These are phyloP conservation scores for Kwoniella pini DNA, from an alignment of 768 basidiomycete genomes.

Conservation along the genomic window DNA sequence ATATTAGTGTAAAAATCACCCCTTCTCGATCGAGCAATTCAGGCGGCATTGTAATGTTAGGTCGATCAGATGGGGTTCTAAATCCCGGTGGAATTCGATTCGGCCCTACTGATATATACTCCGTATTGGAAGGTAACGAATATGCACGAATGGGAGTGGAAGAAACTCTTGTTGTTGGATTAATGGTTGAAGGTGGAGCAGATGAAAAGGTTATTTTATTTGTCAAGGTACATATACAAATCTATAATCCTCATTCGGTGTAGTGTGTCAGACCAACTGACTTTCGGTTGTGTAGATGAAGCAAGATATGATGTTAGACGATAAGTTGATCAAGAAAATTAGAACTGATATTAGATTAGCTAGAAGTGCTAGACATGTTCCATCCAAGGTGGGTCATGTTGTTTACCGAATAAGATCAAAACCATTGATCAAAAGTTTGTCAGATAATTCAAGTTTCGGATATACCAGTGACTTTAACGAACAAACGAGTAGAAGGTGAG, in stretches of 20 bases:
- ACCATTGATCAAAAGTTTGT: too few relatives aligned
- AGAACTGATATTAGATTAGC: conserved; percentile 64
- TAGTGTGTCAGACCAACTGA: too few relatives aligned
- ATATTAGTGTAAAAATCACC: conserved; percentile 64
- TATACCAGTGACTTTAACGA: conserved; percentile 77
- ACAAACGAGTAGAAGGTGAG: conserved; percentile 73
- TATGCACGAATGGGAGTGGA: conserved; percentile 58
- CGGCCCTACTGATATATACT: conserved; percentile 77
- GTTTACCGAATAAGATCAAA: too few relatives aligned
- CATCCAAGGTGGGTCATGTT: conserved; percentile 62
- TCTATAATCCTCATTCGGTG: background rate
- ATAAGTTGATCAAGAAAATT: conserved; percentile 62
- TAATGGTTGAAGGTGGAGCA: conserved; percentile 64
- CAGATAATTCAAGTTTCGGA: conserved; percentile 68
- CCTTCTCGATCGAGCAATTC: conserved; percentile 67
- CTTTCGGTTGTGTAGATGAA: conserved; percentile 31
- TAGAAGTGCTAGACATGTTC: conserved; percentile 74
- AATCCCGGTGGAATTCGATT: conserved; percentile 83
- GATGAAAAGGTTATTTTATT: conserved; percentile 79
- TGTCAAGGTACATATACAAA: conserved; percentile 58
- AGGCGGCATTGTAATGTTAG: conserved; percentile 78
- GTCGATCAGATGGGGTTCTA: conserved; percentile 78
- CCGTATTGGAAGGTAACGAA: conserved; percentile 70
- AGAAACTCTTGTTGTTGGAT: conserved; percentile 72
- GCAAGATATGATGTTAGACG: conserved; percentile 59